Evolutionary conservation across 2,329 filamentous ascomycete genomes (phyloP).

Genomic region (Pseudonectria buxi): DNA sequence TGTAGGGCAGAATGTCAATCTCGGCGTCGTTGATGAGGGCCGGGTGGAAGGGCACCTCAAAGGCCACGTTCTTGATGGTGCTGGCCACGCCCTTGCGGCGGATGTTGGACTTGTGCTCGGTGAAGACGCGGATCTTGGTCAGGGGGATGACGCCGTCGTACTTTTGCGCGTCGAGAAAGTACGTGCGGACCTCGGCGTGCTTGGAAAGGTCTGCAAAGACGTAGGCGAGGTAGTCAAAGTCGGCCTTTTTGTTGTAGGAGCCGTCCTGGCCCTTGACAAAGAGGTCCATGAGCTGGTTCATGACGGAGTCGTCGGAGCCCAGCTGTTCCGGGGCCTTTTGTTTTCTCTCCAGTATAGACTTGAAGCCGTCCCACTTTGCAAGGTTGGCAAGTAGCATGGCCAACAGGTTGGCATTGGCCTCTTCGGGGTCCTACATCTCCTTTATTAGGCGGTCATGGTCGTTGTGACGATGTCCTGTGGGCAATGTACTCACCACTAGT

Average conservation of each 20-base stretch:
- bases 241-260: slow-evolving; percentile 73
- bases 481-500: slow-evolving; percentile 56
- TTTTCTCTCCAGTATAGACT: slow-evolving; percentile 60
- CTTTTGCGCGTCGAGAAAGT: slow-evolving; percentile 65
- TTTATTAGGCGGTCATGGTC: background rate
- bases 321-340: slow-evolving; percentile 64
- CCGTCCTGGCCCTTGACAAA: slow-evolving; percentile 89
- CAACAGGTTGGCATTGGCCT: slow-evolving; percentile 75
- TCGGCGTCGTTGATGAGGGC: slow-evolving; percentile 63
- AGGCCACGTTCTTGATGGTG: slow-evolving; percentile 89
- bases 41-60: slow-evolving; percentile 68
- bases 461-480: no score
- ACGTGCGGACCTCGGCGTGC: slow-evolving; percentile 64
- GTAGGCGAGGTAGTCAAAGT: slow-evolving; percentile 91
- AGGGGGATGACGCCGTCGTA: slow-evolving; percentile 84
- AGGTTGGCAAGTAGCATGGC: slow-evolving; percentile 93
- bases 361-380: slow-evolving; percentile 69
- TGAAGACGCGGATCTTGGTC: slow-evolving; percentile 90
- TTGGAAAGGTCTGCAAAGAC: slow-evolving; percentile 90
- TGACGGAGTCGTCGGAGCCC: slow-evolving; percentile 62
- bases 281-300: slow-evolving; percentile 90
- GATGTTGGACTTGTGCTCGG: slow-evolving; percentile 77
- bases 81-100: slow-evolving; percentile 90
- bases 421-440: slow-evolving; percentile 53
- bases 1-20: slow-evolving; percentile 79